phyloP scores from a whole-genome alignment of 1,139 yeast genomes.

The Kluyveromyces sp. region DNA sequence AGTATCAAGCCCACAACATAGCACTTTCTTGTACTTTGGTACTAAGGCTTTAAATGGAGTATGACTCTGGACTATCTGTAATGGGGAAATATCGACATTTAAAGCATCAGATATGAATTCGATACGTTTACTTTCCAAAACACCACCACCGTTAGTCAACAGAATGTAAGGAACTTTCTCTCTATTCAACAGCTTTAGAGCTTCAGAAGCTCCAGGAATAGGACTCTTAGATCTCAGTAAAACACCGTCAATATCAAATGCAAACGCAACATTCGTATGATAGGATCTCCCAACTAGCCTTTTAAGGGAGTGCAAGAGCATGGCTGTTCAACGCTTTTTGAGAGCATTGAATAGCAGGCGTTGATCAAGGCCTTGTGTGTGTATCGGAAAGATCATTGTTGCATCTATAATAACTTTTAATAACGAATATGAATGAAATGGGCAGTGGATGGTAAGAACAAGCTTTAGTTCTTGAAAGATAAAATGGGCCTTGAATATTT shows the following conservation, averaged over 20 bases:
- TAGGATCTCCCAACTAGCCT: neutral
- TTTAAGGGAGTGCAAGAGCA: neutral
- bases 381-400: no score
- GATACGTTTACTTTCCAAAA: constrained; percentile 56
- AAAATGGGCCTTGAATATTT: no score
- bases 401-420: no score
- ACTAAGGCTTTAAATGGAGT: constrained; percentile 75
- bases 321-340: neutral
- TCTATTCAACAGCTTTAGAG: constrained; percentile 51
- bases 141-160: constrained; percentile 93
- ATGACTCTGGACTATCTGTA: constrained; percentile 82
- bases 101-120: constrained; percentile 48
- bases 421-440: no score
- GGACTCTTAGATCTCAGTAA: constrained; percentile 67
- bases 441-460: no score
- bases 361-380: no score
- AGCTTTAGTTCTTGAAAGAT: no score
- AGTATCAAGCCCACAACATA: constrained; percentile 79
- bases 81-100: constrained; percentile 44
- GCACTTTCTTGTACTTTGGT: constrained; percentile 48
- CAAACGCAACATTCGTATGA: constrained; percentile 32
- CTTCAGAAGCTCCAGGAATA: constrained; percentile 59
- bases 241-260: constrained; percentile 83
- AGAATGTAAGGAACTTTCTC: constrained; percentile 71
- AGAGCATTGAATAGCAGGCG: no score